Conservation (phyloP, 495 filamentous ascomycete species). For the Cercophora scortea region DNA sequence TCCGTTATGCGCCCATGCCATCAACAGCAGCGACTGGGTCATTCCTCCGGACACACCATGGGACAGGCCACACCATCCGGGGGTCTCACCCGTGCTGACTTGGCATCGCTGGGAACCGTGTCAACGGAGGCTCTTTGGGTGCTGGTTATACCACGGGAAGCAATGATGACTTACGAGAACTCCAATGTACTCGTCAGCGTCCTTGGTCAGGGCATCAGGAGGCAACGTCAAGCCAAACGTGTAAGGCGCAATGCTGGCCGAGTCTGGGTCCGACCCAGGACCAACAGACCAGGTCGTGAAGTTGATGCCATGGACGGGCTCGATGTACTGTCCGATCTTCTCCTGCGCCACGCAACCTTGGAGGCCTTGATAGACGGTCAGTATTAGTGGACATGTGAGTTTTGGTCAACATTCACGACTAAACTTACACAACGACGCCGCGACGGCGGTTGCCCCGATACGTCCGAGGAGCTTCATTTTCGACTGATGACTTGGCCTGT, state of each 20-base stretch:
- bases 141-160: not conserved
- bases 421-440: slow-evolving; percentile 23
- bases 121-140: not conserved
- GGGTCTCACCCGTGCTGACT: slow-evolving; percentile 12
- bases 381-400: not conserved
- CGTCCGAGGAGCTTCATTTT: slow-evolving; percentile 25
- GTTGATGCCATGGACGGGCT: slow-evolving; percentile 32
- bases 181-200: slow-evolving; percentile 54
- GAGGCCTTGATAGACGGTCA: slow-evolving; percentile 12
- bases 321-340: slow-evolving; percentile 24
- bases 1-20: slow-evolving; percentile 46
- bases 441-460: slow-evolving; percentile 17
- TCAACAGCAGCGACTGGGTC: slow-evolving; percentile 49
- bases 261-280: slow-evolving; percentile 11
- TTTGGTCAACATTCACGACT: not conserved
- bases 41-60: slow-evolving; percentile 44
- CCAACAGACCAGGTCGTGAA: slow-evolving; percentile 32
- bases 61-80: slow-evolving; percentile 52
- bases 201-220: slow-evolving; percentile 36
- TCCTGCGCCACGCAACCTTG: slow-evolving; percentile 19
- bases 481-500: slow-evolving; percentile 1
- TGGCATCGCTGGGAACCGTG: slow-evolving; percentile 17
- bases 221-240: slow-evolving; percentile 54
- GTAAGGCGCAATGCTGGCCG: slow-evolving; percentile 18
- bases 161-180: slow-evolving; percentile 29